Conservation (phyloP, 768 basidiomycete species). For the Xerocomus potaroensis region DNA sequence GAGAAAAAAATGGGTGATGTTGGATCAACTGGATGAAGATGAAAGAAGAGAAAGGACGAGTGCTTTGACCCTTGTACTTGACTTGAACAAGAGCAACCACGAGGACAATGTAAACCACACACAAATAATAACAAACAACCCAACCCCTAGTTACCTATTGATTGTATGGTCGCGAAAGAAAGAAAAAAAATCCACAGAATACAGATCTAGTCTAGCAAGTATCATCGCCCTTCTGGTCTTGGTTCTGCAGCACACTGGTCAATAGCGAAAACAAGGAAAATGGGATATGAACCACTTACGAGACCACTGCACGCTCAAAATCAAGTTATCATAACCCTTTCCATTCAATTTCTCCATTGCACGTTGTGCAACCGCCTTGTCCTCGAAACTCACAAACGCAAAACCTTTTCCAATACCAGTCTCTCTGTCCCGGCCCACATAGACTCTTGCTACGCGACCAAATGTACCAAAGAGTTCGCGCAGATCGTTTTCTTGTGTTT, state of each 20-base stretch:
- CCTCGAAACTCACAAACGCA: slow-evolving; percentile 96
- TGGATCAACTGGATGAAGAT: too few species aligned
- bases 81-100: background rate
- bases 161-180: too few species aligned
- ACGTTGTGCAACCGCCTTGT: slow-evolving; percentile 67
- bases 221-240: slow-evolving; percentile 38
- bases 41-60: background rate
- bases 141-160: background rate
- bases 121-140: background rate
- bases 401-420: slow-evolving; percentile 95
- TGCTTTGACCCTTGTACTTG: background rate
- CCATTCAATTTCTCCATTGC: slow-evolving; percentile 93
- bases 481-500: slow-evolving; percentile 91
- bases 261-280: background rate
- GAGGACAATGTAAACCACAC: background rate
- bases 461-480: slow-evolving; percentile 87
- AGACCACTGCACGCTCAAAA: slow-evolving; percentile 65
- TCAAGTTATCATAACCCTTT: slow-evolving; percentile 88
- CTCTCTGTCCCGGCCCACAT: slow-evolving; percentile 91
- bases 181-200: too few species aligned
- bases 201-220: too few species aligned
- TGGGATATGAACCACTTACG: slow-evolving; percentile 37
- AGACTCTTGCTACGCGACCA: slow-evolving; percentile 83
- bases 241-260: slow-evolving; percentile 32
- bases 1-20: background rate